phyloP scores from a whole-genome alignment of 129 eudicot species.

The Artemisia annua region DNA sequence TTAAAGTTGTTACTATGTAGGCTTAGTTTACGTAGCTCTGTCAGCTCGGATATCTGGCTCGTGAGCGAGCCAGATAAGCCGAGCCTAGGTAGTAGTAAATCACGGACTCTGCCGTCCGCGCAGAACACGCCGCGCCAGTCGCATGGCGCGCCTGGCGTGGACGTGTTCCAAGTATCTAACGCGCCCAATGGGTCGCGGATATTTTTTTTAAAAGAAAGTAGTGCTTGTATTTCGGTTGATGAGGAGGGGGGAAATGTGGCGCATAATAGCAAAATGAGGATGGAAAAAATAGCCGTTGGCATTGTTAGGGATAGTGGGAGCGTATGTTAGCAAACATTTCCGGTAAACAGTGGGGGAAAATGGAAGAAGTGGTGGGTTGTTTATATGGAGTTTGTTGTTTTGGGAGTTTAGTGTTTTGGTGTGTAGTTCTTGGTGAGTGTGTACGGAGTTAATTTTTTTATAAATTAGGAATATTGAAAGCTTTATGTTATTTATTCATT shows the following conservation, averaged over 20 bases:
- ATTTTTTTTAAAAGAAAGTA: slow-evolving; percentile 44
- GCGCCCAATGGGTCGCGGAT: slow-evolving; percentile 72
- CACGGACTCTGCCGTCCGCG: slow-evolving; percentile 41
- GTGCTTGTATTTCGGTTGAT: slow-evolving; percentile 45
- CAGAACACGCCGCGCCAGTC: slow-evolving; percentile 81
- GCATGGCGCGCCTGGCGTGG: slow-evolving; percentile 72
- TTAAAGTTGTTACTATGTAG: slow-evolving; percentile 53
- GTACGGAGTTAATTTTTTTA: not conserved
- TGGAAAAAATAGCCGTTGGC: slow-evolving; percentile 64
- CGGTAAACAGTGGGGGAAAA: slow-evolving; percentile 26
- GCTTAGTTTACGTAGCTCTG: slow-evolving; percentile 54
- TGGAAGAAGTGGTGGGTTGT: slow-evolving; percentile 5
- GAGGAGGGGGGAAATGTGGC: slow-evolving; percentile 32
- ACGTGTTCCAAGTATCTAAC: slow-evolving; percentile 54
- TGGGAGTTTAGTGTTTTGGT: slow-evolving; percentile 4
- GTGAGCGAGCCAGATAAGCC: slow-evolving; percentile 57
- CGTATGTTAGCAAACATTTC: slow-evolving; percentile 47
- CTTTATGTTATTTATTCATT: not conserved
- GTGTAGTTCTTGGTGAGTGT: not conserved
- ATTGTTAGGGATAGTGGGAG: slow-evolving; percentile 37
- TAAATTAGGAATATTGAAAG: not conserved
- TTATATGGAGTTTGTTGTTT: no score
- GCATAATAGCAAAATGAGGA: slow-evolving; percentile 19
- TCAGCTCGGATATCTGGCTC: slow-evolving; percentile 41
- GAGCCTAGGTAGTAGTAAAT: slow-evolving; percentile 62